These are phyloP conservation scores for Daphne laureola DNA, from an alignment of 441 rosid genomes.

Conservation along the genomic window DNA sequence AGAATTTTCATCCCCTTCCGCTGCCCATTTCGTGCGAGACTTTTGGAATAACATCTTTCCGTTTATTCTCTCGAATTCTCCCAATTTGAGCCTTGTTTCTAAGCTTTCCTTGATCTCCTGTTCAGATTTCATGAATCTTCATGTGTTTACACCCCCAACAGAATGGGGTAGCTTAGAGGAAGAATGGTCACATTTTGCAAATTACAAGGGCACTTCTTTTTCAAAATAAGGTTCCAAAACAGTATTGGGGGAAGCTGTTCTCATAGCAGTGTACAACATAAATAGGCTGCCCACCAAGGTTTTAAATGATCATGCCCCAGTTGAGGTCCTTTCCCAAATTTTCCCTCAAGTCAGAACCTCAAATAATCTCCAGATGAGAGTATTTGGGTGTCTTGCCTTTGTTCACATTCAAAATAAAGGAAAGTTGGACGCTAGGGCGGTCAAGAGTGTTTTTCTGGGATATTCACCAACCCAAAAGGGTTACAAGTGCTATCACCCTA, in stretches of 20 bases:
- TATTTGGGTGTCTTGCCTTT: constrained; percentile 6
- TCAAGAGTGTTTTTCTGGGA: constrained; percentile 1
- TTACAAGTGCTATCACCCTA: neutral
- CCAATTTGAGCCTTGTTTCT: no score
- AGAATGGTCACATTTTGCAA: neutral
- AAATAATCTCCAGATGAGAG: neutral
- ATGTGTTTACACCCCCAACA: constrained; percentile 2
- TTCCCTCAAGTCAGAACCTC: neutral
- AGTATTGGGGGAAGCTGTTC: neutral
- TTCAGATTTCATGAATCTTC: neutral
- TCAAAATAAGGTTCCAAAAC: constrained; percentile 3
- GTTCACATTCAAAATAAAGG: neutral
- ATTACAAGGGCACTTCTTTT: neutral
- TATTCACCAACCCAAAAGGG: constrained; percentile 8
- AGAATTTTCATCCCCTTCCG: no score
- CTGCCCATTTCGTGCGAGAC: no score
- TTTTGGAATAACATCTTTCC: no score
- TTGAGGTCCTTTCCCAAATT: neutral
- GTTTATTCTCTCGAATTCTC: no score
- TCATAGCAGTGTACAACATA: neutral
- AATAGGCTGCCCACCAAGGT: neutral
- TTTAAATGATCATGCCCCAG: neutral
- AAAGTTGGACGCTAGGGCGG: neutral
- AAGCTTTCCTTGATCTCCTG: no score
- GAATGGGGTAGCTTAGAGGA: neutral